Percentiles rank a stretch among this genome's conserved stretches.
Conservation (phyloP, 306 rosid species). For the Senna tora region DNA sequence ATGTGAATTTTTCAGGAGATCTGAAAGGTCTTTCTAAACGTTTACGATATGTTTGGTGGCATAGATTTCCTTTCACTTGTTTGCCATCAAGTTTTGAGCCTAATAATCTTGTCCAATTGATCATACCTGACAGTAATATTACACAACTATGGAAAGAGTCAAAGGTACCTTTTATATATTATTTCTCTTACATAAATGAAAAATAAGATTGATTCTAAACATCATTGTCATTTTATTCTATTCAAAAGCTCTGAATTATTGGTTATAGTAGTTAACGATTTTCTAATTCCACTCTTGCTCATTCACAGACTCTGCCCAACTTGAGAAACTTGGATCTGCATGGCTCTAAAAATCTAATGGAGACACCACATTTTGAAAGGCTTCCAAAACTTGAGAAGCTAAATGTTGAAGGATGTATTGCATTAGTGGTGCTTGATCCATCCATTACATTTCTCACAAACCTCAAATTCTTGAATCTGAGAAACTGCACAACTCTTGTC, state of each 20-base stretch:
- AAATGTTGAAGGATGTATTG: neutral
- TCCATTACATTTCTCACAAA: neutral
- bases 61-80: slow-evolving; percentile 32
- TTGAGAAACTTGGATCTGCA: neutral
- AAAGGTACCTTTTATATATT: neutral
- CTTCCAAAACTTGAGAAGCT: neutral
- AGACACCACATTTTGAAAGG: neutral
- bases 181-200: no score
- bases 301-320: neutral
- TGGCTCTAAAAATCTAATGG: neutral
- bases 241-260: no score
- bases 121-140: slow-evolving; percentile 10
- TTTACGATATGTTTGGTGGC: slow-evolving; percentile 35
- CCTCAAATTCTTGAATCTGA: neutral
- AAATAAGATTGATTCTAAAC: no score
- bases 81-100: slow-evolving; percentile 33
- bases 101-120: slow-evolving; percentile 16
- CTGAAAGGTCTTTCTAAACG: slow-evolving; percentile 24
- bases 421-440: no score
- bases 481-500: neutral
- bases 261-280: no score
- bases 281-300: neutral
- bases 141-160: neutral
- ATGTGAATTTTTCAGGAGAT: neutral
- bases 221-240: no score